These are phyloP conservation scores for Penicillium polonicum DNA, from an alignment of 2,329 filamentous ascomycete species.

Conservation along the genomic window DNA sequence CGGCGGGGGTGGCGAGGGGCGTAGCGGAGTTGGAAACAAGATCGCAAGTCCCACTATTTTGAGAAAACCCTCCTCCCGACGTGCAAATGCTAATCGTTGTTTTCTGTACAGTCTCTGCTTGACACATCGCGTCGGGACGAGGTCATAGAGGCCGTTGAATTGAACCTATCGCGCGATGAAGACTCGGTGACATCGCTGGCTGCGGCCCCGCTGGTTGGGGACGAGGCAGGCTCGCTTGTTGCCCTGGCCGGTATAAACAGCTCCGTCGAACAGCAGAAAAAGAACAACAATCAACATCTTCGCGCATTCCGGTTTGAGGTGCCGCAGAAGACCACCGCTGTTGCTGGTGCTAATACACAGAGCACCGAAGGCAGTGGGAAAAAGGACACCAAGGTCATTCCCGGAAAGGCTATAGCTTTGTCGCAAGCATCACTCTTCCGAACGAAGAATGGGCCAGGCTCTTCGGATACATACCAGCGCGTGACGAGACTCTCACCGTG, in stretches of 20 bases:
- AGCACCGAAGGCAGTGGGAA: constrained; percentile 17
- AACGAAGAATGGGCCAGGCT: constrained; percentile 33
- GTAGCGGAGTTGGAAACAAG: constrained; percentile 81
- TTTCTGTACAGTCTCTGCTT: constrained; percentile 60
- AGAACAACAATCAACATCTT: constrained; percentile 80
- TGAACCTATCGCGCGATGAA: constrained; percentile 78
- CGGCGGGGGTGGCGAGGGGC: constrained; percentile 80
- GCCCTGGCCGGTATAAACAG: constrained; percentile 83
- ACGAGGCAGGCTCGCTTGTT: constrained; percentile 45
- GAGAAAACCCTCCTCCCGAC: not conserved
- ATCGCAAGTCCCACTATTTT: constrained; percentile 58
- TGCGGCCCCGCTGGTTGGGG: constrained; percentile 59
- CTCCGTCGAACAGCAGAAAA: constrained; percentile 66
- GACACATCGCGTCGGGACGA: constrained; percentile 66
- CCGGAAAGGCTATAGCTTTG: constrained; percentile 44
- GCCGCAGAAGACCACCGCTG: constrained; percentile 37
- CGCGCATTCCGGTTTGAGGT: constrained; percentile 68
- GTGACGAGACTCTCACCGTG: constrained; percentile 58
- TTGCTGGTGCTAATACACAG: constrained; percentile 8
- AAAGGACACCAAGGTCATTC: constrained; percentile 18
- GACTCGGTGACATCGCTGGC: constrained; percentile 85
- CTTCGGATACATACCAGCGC: constrained; percentile 58
- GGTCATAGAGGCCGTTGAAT: constrained; percentile 65
- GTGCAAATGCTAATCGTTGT: constrained; percentile 1
- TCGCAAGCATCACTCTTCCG: constrained; percentile 55